Percentiles rank a stretch among this genome's conserved stretches.
phyloP scores from a whole-genome alignment of 169 alveolate species.

The Plasmodium malariae region DNA sequence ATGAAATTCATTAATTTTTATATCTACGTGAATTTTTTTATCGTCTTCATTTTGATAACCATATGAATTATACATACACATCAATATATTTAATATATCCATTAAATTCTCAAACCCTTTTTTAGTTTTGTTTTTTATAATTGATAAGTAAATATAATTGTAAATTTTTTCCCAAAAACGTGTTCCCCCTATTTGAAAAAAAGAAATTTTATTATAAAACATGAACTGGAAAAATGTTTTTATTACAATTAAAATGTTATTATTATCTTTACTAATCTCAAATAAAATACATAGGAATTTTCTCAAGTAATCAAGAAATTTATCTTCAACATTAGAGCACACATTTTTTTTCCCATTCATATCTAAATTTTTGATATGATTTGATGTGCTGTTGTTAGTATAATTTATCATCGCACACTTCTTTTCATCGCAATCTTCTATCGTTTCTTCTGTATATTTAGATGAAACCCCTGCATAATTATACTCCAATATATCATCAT shows the following conservation, averaged over 20 bases:
- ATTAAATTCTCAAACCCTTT: slow-evolving; percentile 53
- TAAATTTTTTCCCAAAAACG: slow-evolving; percentile 51
- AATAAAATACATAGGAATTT: slow-evolving; percentile 52
- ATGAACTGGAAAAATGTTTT: slow-evolving; percentile 61
- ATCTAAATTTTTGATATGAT: no score
- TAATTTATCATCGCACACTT: no score
- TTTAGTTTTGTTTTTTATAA: slow-evolving; percentile 35
- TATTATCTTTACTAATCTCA: slow-evolving; percentile 43
- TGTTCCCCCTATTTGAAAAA: slow-evolving; percentile 38
- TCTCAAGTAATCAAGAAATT: slow-evolving; percentile 12
- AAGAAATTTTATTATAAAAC: slow-evolving; percentile 39
- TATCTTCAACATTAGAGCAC: neutral
- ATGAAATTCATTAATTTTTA: slow-evolving; percentile 42
- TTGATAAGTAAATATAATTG: slow-evolving; percentile 37
- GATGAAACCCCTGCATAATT: no score
- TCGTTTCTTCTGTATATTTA: no score
- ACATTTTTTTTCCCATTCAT: neutral
- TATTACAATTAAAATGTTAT: slow-evolving; percentile 24
- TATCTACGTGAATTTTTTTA: slow-evolving; percentile 9
- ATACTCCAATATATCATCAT: no score
- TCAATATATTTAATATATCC: slow-evolving; percentile 63
- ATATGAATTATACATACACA: slow-evolving; percentile 60
- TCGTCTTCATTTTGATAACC: slow-evolving; percentile 56
- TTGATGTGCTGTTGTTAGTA: no score
- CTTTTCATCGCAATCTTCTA: no score